Evolutionary conservation across 192 early-diverging fungal species (phyloP).

Genomic region (Gigaspora rosea): DNA sequence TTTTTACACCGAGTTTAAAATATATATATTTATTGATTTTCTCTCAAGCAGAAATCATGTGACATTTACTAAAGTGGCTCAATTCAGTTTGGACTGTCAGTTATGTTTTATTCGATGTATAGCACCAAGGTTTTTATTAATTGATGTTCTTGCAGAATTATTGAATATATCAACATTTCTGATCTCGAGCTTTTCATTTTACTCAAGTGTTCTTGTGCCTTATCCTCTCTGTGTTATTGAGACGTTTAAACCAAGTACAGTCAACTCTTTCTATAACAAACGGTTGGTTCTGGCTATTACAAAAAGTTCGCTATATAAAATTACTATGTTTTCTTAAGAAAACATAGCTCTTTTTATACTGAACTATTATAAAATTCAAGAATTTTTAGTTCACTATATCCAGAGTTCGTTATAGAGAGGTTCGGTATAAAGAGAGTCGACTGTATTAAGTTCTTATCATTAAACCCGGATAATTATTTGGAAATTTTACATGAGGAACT

Average conservation of each 20-base stretch:
- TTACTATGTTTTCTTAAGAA: too few relatives aligned
- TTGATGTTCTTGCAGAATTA: not conserved
- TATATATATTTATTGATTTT: not conserved
- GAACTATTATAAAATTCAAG: too few relatives aligned
- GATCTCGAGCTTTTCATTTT: not conserved
- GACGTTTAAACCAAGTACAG: conserved; percentile 9
- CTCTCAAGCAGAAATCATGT: not conserved
- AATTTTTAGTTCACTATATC: too few relatives aligned
- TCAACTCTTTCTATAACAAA: too few relatives aligned
- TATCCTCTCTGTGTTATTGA: conserved; percentile 9
- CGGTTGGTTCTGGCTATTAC: too few relatives aligned
- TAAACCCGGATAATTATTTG: not conserved
- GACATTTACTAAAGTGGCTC: not conserved
- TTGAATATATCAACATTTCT: not conserved
- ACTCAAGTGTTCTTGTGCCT: not conserved
- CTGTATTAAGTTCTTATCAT: conserved; percentile 16
- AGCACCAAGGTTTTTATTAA: conserved; percentile 5
- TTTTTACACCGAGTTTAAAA: not conserved
- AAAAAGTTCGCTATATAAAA: too few relatives aligned
- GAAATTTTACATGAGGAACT: conserved; percentile 11
- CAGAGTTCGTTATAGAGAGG: too few relatives aligned
- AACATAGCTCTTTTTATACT: too few relatives aligned
- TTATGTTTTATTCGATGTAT: conserved; percentile 8
- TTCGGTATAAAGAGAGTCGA: too few relatives aligned
- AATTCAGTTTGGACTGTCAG: conserved; percentile 4